Evolutionary conservation across 768 basidiomycete species (phyloP).

Genomic region (Leucocoprinus birnbaumii): DNA sequence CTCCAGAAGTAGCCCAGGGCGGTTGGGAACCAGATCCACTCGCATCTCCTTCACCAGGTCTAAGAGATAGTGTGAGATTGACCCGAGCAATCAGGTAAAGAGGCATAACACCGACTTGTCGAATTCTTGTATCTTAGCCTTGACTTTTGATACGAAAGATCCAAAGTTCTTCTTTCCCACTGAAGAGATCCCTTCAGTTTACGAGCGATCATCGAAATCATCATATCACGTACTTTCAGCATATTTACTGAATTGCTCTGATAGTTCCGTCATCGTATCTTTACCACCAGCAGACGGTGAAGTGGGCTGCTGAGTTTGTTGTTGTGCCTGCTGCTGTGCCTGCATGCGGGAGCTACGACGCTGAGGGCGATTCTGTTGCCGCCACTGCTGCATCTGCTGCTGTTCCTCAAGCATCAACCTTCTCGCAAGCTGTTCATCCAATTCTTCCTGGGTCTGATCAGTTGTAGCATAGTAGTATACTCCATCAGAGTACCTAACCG

Average conservation of each 20-base stretch:
- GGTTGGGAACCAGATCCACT: slow-evolving; percentile 13
- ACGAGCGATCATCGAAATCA: not conserved
- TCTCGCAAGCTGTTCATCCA: slow-evolving; percentile 80
- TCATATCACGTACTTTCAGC: slow-evolving; percentile 63
- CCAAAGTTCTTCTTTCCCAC: slow-evolving; percentile 80
- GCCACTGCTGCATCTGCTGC: slow-evolving; percentile 35
- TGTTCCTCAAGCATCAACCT: slow-evolving; percentile 66
- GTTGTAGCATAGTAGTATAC: not conserved
- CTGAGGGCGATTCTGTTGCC: slow-evolving; percentile 23
- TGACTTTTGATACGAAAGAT: slow-evolving; percentile 70
- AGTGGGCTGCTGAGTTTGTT: not conserved
- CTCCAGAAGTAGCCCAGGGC: not conserved
- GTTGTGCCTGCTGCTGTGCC: not conserved
- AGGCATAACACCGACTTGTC: slow-evolving; percentile 43
- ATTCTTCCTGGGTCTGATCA: slow-evolving; percentile 57
- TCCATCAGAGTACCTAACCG: too few relatives aligned
- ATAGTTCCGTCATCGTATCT: slow-evolving; percentile 64
- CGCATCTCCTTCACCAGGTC: slow-evolving; percentile 6
- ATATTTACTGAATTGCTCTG: slow-evolving; percentile 71
- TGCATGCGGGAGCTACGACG: slow-evolving; percentile 13
- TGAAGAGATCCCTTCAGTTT: slow-evolving; percentile 20
- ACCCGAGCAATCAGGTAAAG: not conserved
- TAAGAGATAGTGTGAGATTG: not conserved
- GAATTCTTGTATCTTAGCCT: slow-evolving; percentile 80
- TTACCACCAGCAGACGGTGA: slow-evolving; percentile 24